A percentile compares a stretch with the other conserved stretches of the same genome.
These are phyloP conservation scores for Saccharomycopsis hybrid DNA, from an alignment of 1,139 yeast genomes.

Conservation along the genomic window DNA sequence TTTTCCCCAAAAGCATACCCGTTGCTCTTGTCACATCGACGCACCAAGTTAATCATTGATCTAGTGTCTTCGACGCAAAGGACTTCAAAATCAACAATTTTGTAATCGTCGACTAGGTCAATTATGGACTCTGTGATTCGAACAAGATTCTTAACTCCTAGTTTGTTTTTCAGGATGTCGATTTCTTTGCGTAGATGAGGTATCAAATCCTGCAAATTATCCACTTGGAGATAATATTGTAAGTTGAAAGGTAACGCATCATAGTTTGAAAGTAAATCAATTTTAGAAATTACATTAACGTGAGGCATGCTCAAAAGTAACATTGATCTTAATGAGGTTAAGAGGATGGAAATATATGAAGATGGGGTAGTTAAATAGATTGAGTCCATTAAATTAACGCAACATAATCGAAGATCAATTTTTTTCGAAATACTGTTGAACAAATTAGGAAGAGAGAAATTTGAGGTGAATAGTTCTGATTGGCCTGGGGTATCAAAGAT, in stretches of 20 bases:
- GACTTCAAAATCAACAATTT: constrained; percentile 83
- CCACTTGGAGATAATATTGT: constrained; percentile 89
- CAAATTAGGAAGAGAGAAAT: constrained; percentile 69
- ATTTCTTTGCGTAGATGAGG: constrained; percentile 66
- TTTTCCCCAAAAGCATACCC: constrained; percentile 91
- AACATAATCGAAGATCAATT: constrained; percentile 69
- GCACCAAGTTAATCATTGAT: constrained; percentile 77
- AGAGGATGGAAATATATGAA: constrained; percentile 77
- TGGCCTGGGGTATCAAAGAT: constrained; percentile 98
- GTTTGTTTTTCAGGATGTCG: constrained; percentile 28
- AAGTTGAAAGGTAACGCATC: constrained; percentile 64
- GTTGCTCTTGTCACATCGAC: constrained; percentile 79
- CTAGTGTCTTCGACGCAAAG: constrained; percentile 85
- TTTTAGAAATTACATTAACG: constrained; percentile 83
- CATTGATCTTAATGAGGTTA: constrained; percentile 87
- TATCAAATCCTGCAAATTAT: constrained; percentile 62
- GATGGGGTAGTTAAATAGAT: constrained; percentile 80
- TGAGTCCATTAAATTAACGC: constrained; percentile 84
- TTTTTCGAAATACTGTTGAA: constrained; percentile 64
- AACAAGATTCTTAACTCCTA: constrained; percentile 42
- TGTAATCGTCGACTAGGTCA: constrained; percentile 80
- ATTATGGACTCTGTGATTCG: constrained; percentile 72
- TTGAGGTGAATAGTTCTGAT: constrained; percentile 90
- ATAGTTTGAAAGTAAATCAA: constrained; percentile 71
- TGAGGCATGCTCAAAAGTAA: constrained; percentile 89